Conservation (phyloP, 2,329 filamentous ascomycete species). For the Nothophoma quercina region DNA sequence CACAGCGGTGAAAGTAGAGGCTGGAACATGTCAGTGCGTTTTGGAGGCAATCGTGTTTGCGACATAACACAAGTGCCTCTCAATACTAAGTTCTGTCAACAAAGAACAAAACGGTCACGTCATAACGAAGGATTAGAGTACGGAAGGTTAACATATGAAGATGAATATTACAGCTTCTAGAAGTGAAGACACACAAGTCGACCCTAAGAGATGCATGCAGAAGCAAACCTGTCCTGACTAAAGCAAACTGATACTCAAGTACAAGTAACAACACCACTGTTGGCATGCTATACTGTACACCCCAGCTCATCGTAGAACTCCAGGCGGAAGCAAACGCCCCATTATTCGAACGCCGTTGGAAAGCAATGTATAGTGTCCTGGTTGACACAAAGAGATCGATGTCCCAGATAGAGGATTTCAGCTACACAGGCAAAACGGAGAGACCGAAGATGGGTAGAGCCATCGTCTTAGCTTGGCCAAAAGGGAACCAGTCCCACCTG, state of each 20-base stretch:
- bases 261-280: neutral
- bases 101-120: too few species aligned
- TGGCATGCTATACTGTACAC: constrained; percentile 4
- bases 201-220: neutral
- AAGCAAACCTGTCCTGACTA: neutral
- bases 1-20: too few species aligned
- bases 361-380: neutral
- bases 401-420: too few species aligned
- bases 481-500: neutral
- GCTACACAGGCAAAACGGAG: neutral
- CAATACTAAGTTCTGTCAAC: too few species aligned
- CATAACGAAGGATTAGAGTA: neutral
- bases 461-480: neutral
- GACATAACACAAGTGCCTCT: too few species aligned
- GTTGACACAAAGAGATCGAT: neutral
- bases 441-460: neutral
- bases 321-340: neutral
- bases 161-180: constrained; percentile 6
- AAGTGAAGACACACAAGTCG: constrained; percentile 3
- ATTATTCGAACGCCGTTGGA: neutral
- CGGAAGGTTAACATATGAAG: neutral
- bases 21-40: too few species aligned
- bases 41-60: too few species aligned
- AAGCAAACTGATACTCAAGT: neutral
- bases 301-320: neutral